These are phyloP conservation scores for Pyrus betulifolia DNA, from an alignment of 306 rosid species.

Conservation along the genomic window DNA sequence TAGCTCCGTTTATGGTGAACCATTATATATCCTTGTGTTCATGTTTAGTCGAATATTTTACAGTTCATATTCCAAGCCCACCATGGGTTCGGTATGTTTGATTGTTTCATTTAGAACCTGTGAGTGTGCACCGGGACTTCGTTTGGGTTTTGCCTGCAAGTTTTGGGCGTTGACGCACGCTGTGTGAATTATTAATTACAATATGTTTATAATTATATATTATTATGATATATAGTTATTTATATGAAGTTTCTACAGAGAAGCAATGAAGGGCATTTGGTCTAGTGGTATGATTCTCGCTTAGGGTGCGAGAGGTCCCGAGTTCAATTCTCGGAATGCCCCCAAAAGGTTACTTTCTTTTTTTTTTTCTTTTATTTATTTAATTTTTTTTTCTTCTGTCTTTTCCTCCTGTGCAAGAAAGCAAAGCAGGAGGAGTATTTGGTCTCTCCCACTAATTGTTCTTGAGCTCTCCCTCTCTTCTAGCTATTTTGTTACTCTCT, in stretches of 20 bases:
- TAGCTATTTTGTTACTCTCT: not conserved
- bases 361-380: not conserved
- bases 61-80: too few species aligned
- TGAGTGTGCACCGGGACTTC: too few species aligned
- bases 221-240: too few species aligned
- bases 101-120: too few species aligned
- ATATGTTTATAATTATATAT: too few species aligned
- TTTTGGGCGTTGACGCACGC: too few species aligned
- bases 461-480: not conserved
- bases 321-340: constrained; percentile 37
- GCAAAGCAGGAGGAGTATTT: not conserved
- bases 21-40: too few species aligned
- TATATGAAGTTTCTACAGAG: rapidly evolving
- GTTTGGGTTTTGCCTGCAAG: too few species aligned
- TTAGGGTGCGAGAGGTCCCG: constrained; percentile 36
- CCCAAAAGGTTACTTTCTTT: not conserved
- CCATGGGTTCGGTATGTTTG: too few species aligned
- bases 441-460: not conserved
- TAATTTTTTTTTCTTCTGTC: not conserved
- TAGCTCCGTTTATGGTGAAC: too few species aligned
- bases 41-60: too few species aligned
- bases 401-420: not conserved
- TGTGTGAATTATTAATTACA: too few species aligned
- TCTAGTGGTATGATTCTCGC: constrained; percentile 35
- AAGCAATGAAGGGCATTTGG: constrained; percentile 9